Conservation (phyloP, 371 early-diverging fungal species). For the Amoeboaphelidium protococcarum region DNA sequence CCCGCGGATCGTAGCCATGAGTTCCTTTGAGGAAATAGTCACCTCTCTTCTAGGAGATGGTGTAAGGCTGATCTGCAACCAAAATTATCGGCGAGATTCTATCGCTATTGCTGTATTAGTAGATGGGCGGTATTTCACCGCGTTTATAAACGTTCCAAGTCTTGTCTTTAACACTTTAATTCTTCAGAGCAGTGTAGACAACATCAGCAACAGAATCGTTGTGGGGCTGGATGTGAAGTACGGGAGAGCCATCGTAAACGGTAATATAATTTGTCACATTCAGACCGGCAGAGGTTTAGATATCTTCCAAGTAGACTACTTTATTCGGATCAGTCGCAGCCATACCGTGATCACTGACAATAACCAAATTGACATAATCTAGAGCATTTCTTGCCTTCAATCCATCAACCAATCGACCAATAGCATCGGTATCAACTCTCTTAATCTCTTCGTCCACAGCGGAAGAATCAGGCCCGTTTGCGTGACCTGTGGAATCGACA, state of each 20-base stretch:
- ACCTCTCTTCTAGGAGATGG: background rate
- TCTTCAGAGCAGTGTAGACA: conserved; percentile 4
- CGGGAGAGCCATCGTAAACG: conserved; percentile 17
- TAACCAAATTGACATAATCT: conserved; percentile 37
- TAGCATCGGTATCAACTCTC: conserved; percentile 30
- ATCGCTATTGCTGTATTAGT: conserved; percentile 7
- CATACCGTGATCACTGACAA: conserved; percentile 88
- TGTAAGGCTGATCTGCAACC: background rate
- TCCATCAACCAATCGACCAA: conserved; percentile 27
- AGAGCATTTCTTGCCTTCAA: conserved; percentile 27
- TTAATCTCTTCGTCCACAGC: conserved; percentile 26
- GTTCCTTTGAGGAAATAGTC: conserved; percentile 16
- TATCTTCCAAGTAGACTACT: conserved; percentile 49
- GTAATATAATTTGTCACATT: conserved; percentile 15
- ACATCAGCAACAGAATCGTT: background rate
- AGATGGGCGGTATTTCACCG: conserved; percentile 9
- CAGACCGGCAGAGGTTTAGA: conserved; percentile 6
- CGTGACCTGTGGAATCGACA: conserved; percentile 57
- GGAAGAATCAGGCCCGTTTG: background rate
- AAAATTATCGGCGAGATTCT: conserved; percentile 4
- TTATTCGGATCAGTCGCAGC: conserved; percentile 18
- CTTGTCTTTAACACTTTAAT: conserved; percentile 2
- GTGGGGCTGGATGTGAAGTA: conserved; percentile 10
- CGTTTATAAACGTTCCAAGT: conserved; percentile 9
- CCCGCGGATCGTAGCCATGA: conserved; percentile 62